phyloP scores from a whole-genome alignment of 2,329 filamentous ascomycete species.

The Cercospora janseana region DNA sequence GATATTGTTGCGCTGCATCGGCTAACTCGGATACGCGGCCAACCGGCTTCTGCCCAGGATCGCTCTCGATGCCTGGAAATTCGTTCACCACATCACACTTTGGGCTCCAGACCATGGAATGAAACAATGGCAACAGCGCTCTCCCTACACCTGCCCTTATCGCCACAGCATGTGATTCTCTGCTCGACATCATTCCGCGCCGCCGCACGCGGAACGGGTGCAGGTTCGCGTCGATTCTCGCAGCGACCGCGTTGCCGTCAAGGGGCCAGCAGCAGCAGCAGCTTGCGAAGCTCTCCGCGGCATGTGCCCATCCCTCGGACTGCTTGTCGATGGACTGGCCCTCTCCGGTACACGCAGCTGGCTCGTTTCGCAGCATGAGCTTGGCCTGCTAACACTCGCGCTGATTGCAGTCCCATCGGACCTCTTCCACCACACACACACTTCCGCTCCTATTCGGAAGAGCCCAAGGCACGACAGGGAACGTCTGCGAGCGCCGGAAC shows the following conservation, averaged over 20 bases:
- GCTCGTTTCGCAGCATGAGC: background rate
- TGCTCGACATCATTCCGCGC: background rate
- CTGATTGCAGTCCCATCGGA: background rate
- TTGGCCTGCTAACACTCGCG: conserved; percentile 1
- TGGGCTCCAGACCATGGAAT: conserved; percentile 6
- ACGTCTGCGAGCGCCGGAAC: conserved; percentile 6
- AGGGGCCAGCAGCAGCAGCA: conserved; percentile 16
- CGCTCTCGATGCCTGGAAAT: background rate
- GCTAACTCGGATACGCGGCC: conserved; percentile 5
- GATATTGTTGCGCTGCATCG: background rate
- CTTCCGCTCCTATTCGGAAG: conserved; percentile 19
- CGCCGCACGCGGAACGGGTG: background rate
- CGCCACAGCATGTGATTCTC: conserved; percentile 12
- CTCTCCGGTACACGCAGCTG: conserved; percentile 2
- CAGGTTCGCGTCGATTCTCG: background rate
- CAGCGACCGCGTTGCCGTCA: conserved; percentile 6
- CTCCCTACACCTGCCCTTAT: conserved; percentile 5
- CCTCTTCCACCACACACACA: conserved; percentile 3
- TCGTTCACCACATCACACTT: background rate
- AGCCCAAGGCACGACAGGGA: conserved; percentile 17
- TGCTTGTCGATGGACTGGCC: conserved; percentile 1
- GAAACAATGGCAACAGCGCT: conserved; percentile 11
- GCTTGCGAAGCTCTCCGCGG: conserved; percentile 5
- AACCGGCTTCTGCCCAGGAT: background rate
- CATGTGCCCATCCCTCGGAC: background rate